phyloP scores from a whole-genome alignment of 768 basidiomycete genomes.

The Podaxis carcinomalis region DNA sequence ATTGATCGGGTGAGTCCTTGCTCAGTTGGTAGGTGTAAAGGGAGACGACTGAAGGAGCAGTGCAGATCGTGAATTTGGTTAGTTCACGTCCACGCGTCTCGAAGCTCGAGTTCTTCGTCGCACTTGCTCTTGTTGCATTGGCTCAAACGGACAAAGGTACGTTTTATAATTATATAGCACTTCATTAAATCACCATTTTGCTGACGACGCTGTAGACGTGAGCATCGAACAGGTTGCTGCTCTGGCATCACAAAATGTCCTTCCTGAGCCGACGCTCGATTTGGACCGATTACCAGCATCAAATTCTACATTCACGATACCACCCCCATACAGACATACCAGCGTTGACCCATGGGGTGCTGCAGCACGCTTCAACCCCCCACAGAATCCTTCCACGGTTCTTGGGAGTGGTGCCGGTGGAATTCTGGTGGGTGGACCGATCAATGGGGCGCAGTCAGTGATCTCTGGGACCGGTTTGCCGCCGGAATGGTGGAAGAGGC shows the following conservation, averaged over 20 bases:
- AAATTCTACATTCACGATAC: slow-evolving; percentile 41
- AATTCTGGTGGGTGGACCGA: slow-evolving; percentile 20
- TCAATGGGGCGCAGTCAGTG: slow-evolving; percentile 50
- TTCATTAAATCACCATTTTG: background rate
- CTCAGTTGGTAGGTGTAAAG: background rate
- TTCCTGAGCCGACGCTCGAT: slow-evolving; percentile 72
- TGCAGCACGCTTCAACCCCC: slow-evolving; percentile 28
- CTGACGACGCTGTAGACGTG: slow-evolving; percentile 43
- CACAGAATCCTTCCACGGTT: slow-evolving; percentile 3
- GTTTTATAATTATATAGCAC: slow-evolving; percentile 10
- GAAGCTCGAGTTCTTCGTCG: slow-evolving; percentile 88
- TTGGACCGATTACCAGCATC: slow-evolving; percentile 53
- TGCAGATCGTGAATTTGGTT: slow-evolving; percentile 85
- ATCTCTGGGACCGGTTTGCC: slow-evolving; percentile 72
- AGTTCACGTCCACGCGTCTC: slow-evolving; percentile 78
- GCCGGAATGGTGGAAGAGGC: slow-evolving; percentile 82
- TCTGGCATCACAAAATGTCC: slow-evolving; percentile 70
- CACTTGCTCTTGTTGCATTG: slow-evolving; percentile 80
- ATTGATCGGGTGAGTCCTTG: slow-evolving; percentile 64
- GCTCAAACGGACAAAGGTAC: slow-evolving; percentile 80
- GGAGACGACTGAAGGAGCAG: background rate
- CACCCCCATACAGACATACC: slow-evolving; percentile 40
- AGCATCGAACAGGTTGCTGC: slow-evolving; percentile 79
- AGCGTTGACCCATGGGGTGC: slow-evolving; percentile 67
- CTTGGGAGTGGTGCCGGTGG: background rate